A percentile compares a stretch with the other conserved stretches of the same genome.
Evolutionary conservation across 257 asterid genomes (phyloP).

Genomic region (Gardenia jasminoides): DNA sequence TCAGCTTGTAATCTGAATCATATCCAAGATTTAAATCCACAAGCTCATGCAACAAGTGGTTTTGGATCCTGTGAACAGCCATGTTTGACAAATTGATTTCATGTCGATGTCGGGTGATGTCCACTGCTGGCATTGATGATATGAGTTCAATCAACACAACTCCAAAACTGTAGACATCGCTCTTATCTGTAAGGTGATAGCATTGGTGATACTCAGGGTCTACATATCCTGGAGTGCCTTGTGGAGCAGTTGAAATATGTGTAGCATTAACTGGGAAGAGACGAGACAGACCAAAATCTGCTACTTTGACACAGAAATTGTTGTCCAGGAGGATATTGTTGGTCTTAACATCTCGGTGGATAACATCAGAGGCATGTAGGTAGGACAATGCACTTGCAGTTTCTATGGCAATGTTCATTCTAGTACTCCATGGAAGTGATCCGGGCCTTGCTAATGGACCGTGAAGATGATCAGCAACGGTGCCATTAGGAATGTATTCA

Average conservation of each 20-base stretch:
- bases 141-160: conserved; percentile 79
- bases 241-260: conserved; percentile 88
- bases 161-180: conserved; percentile 85
- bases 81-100: conserved; percentile 71
- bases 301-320: conserved; percentile 70
- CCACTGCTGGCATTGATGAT: conserved; percentile 76
- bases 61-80: conserved; percentile 76
- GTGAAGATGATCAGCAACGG: conserved; percentile 80
- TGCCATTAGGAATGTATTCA: conserved; percentile 75
- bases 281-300: conserved; percentile 83
- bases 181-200: conserved; percentile 72
- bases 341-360: conserved; percentile 86
- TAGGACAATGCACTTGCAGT: conserved; percentile 72
- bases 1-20: conserved; percentile 35
- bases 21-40: conserved; percentile 60
- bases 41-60: conserved; percentile 51
- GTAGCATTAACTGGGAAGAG: conserved; percentile 59
- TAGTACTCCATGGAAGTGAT: conserved; percentile 55
- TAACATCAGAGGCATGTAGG: conserved; percentile 64
- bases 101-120: conserved; percentile 57
- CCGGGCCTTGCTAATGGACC: conserved; percentile 53
- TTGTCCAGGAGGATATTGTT: conserved; percentile 68
- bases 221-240: conserved; percentile 88
- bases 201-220: conserved; percentile 83
- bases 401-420: conserved; percentile 68